Percentiles rank a stretch among this genome's conserved stretches.
phyloP scores from a whole-genome alignment of 1,139 yeast species.

The Lodderomyces pseudojiufengensis region DNA sequence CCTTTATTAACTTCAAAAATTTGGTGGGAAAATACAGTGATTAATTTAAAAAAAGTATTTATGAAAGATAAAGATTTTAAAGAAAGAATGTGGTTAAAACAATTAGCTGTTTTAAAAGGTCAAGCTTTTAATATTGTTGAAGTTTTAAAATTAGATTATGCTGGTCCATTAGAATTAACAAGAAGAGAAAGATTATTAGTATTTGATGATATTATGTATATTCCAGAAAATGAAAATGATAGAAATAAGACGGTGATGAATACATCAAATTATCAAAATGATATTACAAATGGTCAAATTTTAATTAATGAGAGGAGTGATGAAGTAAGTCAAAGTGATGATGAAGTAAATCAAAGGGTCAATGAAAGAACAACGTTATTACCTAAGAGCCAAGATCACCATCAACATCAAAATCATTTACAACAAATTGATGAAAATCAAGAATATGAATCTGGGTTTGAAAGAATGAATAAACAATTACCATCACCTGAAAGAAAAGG shows the following conservation, averaged over 20 bases:
- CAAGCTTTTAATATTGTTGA: constrained; percentile 78
- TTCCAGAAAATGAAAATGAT: constrained; percentile 35
- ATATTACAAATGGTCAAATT: constrained; percentile 4
- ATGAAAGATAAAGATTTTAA: constrained; percentile 59
- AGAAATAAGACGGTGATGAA: constrained; percentile 7
- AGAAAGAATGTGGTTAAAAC: constrained; percentile 64
- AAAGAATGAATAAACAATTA: constrained; percentile 14
- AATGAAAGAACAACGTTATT: constrained; percentile 11
- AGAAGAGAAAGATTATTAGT: constrained; percentile 56
- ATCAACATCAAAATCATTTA: constrained; percentile 2
- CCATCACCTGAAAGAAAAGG: constrained; percentile 16
- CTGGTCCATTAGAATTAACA: constrained; percentile 68
- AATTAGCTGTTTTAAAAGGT: constrained; percentile 70
- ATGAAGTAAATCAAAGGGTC: constrained; percentile 7
- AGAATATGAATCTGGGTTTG: constrained; percentile 13
- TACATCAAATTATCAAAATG: constrained; percentile 10
- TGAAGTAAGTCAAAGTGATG: constrained; percentile 3
- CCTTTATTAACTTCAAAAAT: constrained; percentile 54
- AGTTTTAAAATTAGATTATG: constrained; percentile 51
- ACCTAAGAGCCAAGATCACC: too few relatives aligned
- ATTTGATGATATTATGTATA: constrained; percentile 59
- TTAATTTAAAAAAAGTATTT: constrained; percentile 46
- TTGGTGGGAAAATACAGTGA: constrained; percentile 70
- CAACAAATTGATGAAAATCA: constrained; percentile 6
- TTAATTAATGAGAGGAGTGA: background rate